A percentile compares a stretch with the other conserved stretches of the same genome.
phyloP scores from a whole-genome alignment of 2,329 filamentous ascomycete genomes.

The Monascus ruber region DNA sequence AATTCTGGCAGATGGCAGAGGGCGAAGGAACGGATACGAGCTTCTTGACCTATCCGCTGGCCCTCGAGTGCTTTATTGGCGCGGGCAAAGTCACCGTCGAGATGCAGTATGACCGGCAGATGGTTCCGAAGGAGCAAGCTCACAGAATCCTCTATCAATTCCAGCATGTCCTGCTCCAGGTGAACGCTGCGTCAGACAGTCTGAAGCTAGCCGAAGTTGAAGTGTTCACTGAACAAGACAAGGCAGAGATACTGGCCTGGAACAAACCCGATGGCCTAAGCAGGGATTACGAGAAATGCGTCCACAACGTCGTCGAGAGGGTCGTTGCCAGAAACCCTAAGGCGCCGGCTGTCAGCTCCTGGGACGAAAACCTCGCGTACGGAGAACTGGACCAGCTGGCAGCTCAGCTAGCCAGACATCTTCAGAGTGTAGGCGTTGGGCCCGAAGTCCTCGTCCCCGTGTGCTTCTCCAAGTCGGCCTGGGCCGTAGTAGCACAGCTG shows the following conservation, averaged over 20 bases:
- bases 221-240: constrained; percentile 1
- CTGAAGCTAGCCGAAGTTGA: no score
- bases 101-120: no score
- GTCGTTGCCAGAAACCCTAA: not conserved
- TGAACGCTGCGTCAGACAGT: no score
- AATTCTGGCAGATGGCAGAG: no score
- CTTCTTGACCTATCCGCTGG: no score
- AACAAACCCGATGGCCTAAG: not conserved
- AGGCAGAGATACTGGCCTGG: not conserved
- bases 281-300: not conserved
- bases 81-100: no score
- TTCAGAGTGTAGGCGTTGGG: constrained; percentile 18
- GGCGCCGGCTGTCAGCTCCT: constrained; percentile 13
- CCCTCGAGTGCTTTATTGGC: no score
- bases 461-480: constrained; percentile 14
- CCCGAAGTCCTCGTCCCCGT: constrained; percentile 11
- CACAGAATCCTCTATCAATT: no score
- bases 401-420: constrained; percentile 12
- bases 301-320: not conserved
- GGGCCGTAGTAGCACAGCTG: constrained; percentile 10
- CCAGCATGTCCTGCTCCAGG: no score
- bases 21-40: no score
- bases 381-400: constrained; percentile 16
- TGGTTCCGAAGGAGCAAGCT: no score
- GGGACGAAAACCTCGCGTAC: constrained; percentile 17